A percentile compares a stretch with the other conserved stretches of the same genome.
These are phyloP conservation scores for Ulota crispa DNA, from an alignment of 225 moss, liverwort and hornwort species.

Conservation along the genomic window DNA sequence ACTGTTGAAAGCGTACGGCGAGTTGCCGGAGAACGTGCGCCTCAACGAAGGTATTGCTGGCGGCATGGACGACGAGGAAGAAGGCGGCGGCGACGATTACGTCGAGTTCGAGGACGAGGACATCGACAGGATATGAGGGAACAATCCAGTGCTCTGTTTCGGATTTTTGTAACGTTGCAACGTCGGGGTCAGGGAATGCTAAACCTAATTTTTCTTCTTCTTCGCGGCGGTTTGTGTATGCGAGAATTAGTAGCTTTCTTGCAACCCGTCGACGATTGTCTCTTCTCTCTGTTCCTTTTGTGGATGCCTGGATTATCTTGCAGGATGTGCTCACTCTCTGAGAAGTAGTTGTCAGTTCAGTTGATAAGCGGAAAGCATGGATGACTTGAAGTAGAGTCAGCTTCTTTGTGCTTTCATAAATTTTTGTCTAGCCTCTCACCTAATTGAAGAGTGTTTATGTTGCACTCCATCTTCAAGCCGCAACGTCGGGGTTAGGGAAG, in stretches of 20 bases:
- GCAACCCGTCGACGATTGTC: background rate
- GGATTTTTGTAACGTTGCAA: constrained; percentile 1
- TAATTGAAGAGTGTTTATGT: constrained; percentile 24
- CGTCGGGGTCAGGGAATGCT: background rate
- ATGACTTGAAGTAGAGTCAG: constrained; percentile 10
- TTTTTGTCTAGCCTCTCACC: constrained; percentile 13
- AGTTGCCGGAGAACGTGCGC: constrained; percentile 73
- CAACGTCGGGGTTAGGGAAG: too few species aligned
- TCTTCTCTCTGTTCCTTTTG: background rate
- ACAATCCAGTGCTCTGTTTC: background rate
- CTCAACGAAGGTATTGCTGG: constrained; percentile 82
- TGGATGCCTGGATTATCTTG: constrained; percentile 23
- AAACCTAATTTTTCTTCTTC: constrained; percentile 20
- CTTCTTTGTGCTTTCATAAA: constrained; percentile 9
- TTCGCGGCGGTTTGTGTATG: background rate
- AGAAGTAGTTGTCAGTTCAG: constrained; percentile 35
- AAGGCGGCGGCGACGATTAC: constrained; percentile 67
- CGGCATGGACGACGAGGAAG: constrained; percentile 74
- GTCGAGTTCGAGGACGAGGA: constrained; percentile 82
- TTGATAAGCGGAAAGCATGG: constrained; percentile 18
- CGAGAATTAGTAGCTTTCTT: background rate
- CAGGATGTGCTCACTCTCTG: constrained; percentile 43
- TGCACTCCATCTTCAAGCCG: background rate
- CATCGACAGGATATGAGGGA: constrained; percentile 58
- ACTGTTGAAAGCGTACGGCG: constrained; percentile 60